Base-by-base conservation (phyloP, 2,329 filamentous ascomycete genomes). In the Sodiomyces alkalinus region DNA sequence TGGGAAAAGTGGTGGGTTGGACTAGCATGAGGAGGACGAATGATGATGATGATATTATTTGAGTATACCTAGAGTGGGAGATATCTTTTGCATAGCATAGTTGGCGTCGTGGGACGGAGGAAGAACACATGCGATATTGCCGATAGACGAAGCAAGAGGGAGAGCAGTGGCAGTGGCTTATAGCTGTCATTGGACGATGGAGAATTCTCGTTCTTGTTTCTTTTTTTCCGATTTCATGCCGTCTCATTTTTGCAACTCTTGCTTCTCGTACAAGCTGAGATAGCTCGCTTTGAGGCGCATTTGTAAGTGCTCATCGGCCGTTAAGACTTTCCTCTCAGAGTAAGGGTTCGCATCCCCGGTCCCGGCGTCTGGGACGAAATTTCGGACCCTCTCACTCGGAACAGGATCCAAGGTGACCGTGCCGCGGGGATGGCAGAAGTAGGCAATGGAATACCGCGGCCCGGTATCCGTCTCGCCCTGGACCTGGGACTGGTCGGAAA, bases 401-500 rank as follows among this genome's bases (percentile, higher is more conserved):
- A 79, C 69, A 2, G 67, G 51, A 26, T 60, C 60, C 27, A 80
- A 50, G 22, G 58, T 47, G 7, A 61, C 62, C 2, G 53, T 48
- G 6, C 65, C 56, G 4, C 64, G 60, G 2, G 74, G 74, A 42
- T 79, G 74, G 37, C 71, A 76, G 51, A 80, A 80, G 50, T 68
- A 79, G 6, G 67, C 74, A 37, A 80, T 73, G 7, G 68, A 74
- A 43, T 78, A 79, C 26, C 74, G 54, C 34, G 68, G 58, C 16
- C 62, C 64, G 1, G 45, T 41, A 18, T 53, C 61, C 4, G 50
- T 53, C 46, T 68, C 67, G n/a, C 58, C 62, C 2, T 47, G 35
- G 2, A 55, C 45, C 11, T 26, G 23, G 22, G 17, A 28, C 10
- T 26, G 31, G 5, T 33, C 33, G 0, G 60, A 53, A 39, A 93